phyloP scores from a whole-genome alignment of 805 yeast species.

The Lipomyces yamanashiensis region DNA sequence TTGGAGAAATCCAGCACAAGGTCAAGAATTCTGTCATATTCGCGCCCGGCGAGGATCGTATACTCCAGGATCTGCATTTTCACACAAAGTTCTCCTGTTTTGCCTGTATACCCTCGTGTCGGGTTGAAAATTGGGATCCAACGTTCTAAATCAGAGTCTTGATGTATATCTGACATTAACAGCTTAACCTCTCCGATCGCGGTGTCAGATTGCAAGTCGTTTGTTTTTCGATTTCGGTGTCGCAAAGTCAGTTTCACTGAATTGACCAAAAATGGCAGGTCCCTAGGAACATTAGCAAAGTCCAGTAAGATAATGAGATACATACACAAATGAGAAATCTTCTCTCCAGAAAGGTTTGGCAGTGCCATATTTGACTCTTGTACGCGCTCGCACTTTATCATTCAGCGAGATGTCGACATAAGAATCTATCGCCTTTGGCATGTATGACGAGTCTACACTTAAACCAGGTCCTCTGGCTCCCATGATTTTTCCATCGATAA shows the following conservation, averaged over 20 bases:
- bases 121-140: slow-evolving; percentile 40
- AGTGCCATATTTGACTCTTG: slow-evolving; percentile 62
- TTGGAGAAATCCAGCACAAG: slow-evolving; percentile 51
- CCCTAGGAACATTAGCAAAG: slow-evolving; percentile 50
- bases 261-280: slow-evolving; percentile 48
- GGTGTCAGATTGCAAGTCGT: slow-evolving; percentile 21
- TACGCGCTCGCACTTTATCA: slow-evolving; percentile 77
- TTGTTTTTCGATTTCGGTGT: slow-evolving; percentile 23
- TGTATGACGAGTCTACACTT: slow-evolving; percentile 16
- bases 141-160: slow-evolving; percentile 38
- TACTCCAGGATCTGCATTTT: slow-evolving; percentile 39
- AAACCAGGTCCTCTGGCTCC: slow-evolving; percentile 26
- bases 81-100: slow-evolving; percentile 41
- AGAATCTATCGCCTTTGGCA: slow-evolving; percentile 35
- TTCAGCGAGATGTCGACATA: slow-evolving; percentile 77
- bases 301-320: slow-evolving; percentile 50
- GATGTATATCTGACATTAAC: slow-evolving; percentile 22
- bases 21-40: slow-evolving; percentile 65
- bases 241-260: slow-evolving; percentile 31
- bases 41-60: slow-evolving; percentile 55
- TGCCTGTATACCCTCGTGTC: slow-evolving; percentile 23
- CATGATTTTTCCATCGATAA: slow-evolving; percentile 30
- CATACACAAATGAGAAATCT: slow-evolving; percentile 60
- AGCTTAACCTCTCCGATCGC: slow-evolving; percentile 32
- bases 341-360: slow-evolving; percentile 84